Percentiles rank a stretch among this genome's conserved stretches.
Conservation (phyloP, 805 yeast species). For the Sugiyamaella marilandica region DNA sequence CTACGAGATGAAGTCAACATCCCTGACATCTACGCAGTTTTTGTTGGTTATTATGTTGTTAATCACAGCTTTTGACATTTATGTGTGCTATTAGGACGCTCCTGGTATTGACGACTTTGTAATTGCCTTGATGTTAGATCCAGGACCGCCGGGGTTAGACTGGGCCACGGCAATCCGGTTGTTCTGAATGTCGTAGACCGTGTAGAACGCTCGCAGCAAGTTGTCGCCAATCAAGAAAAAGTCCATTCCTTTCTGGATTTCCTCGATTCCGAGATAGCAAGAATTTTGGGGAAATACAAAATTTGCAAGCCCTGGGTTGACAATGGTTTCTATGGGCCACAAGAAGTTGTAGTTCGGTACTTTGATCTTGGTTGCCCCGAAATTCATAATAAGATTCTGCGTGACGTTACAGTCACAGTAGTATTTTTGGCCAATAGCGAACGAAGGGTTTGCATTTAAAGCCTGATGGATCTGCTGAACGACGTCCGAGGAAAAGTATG, state of each 20-base stretch:
- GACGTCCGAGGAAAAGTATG: conserved; percentile 42
- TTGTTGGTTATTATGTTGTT: background rate
- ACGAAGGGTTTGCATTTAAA: conserved; percentile 37
- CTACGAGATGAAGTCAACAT: background rate
- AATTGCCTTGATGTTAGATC: conserved; percentile 15
- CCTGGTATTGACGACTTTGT: conserved; percentile 17
- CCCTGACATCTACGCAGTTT: background rate
- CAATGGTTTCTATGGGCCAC: conserved; percentile 34
- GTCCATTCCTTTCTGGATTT: conserved; percentile 31
- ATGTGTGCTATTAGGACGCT: background rate
- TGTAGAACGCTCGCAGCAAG: conserved; percentile 54
- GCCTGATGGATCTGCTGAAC: conserved; percentile 32
- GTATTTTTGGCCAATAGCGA: conserved; percentile 32
- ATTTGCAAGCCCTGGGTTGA: conserved; percentile 26
- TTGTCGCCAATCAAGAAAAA: conserved; percentile 55
- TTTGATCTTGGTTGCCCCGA: conserved; percentile 26
- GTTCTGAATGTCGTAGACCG: conserved; percentile 58
- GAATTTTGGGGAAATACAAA: conserved; percentile 34
- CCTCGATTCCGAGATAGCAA: conserved; percentile 34
- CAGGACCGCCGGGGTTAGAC: conserved; percentile 26
- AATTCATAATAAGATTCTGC: conserved; percentile 25
- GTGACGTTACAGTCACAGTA: conserved; percentile 37
- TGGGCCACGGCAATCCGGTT: conserved; percentile 52
- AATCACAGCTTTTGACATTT: background rate
- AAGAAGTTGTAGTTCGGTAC: conserved; percentile 33